A percentile compares a stretch with the other conserved stretches of the same genome.
phyloP scores from a whole-genome alignment of 306 rosid genomes.

The Cicer arietinum region DNA sequence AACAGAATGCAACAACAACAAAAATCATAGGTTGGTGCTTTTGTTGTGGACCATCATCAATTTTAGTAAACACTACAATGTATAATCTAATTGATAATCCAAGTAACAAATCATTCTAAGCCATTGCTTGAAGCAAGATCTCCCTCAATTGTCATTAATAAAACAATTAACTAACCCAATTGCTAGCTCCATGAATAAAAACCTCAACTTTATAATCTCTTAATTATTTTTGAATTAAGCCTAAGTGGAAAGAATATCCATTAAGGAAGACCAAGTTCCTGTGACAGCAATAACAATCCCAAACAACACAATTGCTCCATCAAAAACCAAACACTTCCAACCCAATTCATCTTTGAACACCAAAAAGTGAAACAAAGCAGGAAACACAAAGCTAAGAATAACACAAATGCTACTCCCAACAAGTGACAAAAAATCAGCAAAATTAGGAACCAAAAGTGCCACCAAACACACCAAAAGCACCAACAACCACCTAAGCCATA shows the following conservation, averaged over 20 bases:
- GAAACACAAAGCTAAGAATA: constrained; percentile 65
- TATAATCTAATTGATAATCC: not conserved
- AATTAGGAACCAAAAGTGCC: constrained; percentile 71
- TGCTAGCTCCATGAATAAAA: constrained; percentile 27
- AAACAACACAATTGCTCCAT: constrained; percentile 54
- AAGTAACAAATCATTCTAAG: not conserved
- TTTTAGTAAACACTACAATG: not conserved
- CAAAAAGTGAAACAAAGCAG: constrained; percentile 63
- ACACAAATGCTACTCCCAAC: constrained; percentile 76
- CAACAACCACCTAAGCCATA: constrained; percentile 72
- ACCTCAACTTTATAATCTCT: not conserved
- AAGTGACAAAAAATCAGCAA: constrained; percentile 70
- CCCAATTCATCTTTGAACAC: constrained; percentile 65
- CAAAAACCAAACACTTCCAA: constrained; percentile 50
- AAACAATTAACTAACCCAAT: constrained; percentile 43
- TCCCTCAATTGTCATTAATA: constrained; percentile 8
- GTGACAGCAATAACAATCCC: constrained; percentile 55
- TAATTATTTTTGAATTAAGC: constrained; percentile 37
- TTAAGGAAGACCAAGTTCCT: constrained; percentile 69
- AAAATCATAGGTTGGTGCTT: not conserved
- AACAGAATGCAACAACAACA: constrained; percentile 12
- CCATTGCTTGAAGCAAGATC: constrained; percentile 42
- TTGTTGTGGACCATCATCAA: not conserved
- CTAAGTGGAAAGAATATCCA: constrained; percentile 51
- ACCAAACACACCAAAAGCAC: constrained; percentile 62